Conservation (phyloP, 208 protist genomes). For the Angomonas ambiguus region DNA sequence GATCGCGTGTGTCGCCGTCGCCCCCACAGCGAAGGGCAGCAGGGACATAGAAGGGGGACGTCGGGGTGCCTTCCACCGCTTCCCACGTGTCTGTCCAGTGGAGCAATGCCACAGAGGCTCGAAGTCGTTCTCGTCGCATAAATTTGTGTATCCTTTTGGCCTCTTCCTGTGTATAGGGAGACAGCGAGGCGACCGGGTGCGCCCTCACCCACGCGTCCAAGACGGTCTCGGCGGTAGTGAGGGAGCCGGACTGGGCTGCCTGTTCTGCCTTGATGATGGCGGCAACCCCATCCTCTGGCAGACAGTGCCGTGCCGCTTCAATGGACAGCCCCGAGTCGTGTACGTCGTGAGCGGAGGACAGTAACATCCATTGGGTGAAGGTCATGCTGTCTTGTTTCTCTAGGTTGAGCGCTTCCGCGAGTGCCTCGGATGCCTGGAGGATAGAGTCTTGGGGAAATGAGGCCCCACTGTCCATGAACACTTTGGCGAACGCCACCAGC, state of each 20-base stretch:
- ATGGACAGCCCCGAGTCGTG: not conserved
- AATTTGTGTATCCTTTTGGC: not conserved
- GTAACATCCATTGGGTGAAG: not conserved
- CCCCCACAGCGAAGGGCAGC: not conserved
- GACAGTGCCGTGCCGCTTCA: not conserved
- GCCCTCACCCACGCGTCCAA: not conserved
- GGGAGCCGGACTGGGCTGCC: not conserved
- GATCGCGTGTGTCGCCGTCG: not conserved
- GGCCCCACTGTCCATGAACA: not conserved
- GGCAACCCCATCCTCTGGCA: not conserved
- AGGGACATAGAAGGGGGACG: not conserved
- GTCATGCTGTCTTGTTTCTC: not conserved
- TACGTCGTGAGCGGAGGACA: not conserved
- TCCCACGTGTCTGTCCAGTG: slow-evolving; percentile 8
- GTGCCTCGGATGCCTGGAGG: not conserved
- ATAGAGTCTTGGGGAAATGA: not conserved
- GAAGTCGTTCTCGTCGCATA: not conserved
- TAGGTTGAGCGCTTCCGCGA: not conserved
- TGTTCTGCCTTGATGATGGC: not conserved
- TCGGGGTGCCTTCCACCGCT: not conserved
- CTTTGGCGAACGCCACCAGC: not conserved
- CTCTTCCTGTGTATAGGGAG: not conserved
- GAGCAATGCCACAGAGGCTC: slow-evolving; percentile 1
- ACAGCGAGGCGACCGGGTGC: not conserved
- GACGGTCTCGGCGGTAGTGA: not conserved